A percentile compares a stretch with the other conserved stretches of the same genome.
Evolutionary conservation across 257 asterid genomes (phyloP).

Genomic region (Gentiana macrophylla): DNA sequence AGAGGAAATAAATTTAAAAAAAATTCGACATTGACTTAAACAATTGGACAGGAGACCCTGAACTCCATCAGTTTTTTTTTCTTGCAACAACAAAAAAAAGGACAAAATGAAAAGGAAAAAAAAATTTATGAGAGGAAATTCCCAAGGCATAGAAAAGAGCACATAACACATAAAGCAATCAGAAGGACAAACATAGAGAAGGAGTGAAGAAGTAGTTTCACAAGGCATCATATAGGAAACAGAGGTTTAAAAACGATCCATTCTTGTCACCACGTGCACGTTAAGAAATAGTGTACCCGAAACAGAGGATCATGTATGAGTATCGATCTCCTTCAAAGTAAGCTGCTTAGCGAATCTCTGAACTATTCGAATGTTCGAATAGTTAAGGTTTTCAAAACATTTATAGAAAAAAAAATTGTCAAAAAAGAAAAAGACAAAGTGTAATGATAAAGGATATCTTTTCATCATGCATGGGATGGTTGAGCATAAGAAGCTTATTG

Average conservation of each 20-base stretch:
- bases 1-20: no score
- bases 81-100: no score
- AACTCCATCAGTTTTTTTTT: no score
- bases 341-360: conserved; percentile 42
- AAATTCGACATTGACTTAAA: no score
- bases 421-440: background rate
- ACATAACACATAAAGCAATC: no score
- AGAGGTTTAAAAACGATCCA: no score
- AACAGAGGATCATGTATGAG: conserved; percentile 4
- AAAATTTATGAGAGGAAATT: no score
- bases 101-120: no score
- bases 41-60: no score
- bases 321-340: conserved; percentile 3
- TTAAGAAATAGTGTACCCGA: background rate
- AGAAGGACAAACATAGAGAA: background rate
- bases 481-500: conserved; percentile 78
- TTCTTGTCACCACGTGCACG: no score
- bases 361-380: conserved; percentile 39
- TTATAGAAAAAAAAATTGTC: background rate
- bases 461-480: conserved; percentile 51
- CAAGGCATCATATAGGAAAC: no score
- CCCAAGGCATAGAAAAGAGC: no score
- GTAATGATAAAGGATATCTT: conserved; percentile 64
- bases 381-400: conserved; percentile 34
- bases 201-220: background rate